A percentile compares a stretch with the other conserved stretches of the same genome.
phyloP scores from a whole-genome alignment of 108 stramenopile species.

The Chaetoceros tenuissimus region DNA sequence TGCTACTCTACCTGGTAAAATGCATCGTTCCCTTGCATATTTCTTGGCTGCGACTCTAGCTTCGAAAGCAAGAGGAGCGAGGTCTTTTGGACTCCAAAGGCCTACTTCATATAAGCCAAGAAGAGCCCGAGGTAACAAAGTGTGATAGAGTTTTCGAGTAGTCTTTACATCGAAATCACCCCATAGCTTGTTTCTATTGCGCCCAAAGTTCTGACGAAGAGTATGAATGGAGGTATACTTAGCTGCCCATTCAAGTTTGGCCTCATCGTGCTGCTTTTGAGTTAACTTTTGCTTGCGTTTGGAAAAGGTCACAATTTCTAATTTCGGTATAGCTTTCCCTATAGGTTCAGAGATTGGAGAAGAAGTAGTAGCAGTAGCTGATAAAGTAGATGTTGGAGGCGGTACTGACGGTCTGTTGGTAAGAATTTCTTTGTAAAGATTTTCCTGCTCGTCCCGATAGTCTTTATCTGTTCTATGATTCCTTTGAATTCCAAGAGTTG shows the following conservation, averaged over 20 bases:
- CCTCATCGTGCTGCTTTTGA: constrained; percentile 45
- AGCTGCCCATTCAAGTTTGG: constrained; percentile 66
- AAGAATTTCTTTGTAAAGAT: background rate
- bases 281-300: background rate
- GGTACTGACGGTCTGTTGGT: background rate
- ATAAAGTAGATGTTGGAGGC: background rate
- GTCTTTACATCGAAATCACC: constrained; percentile 74
- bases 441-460: background rate
- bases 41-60: constrained; percentile 88
- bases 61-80: constrained; percentile 86
- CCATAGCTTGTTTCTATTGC: constrained; percentile 76
- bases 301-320: background rate
- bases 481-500: background rate
- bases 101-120: constrained; percentile 45
- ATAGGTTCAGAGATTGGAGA: too few relatives aligned
- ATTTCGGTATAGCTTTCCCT: too few relatives aligned
- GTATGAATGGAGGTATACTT: constrained; percentile 66
- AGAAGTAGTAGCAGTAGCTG: background rate
- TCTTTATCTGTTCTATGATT: background rate
- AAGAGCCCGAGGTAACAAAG: constrained; percentile 69
- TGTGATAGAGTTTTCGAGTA: constrained; percentile 73
- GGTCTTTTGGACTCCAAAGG: constrained; percentile 47
- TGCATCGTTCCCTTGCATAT: constrained; percentile 86
- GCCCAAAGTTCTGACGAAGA: constrained; percentile 65
- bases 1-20: constrained; percentile 67